These are phyloP conservation scores for Corymbia citriodora DNA, from an alignment of 441 rosid species.

Conservation along the genomic window DNA sequence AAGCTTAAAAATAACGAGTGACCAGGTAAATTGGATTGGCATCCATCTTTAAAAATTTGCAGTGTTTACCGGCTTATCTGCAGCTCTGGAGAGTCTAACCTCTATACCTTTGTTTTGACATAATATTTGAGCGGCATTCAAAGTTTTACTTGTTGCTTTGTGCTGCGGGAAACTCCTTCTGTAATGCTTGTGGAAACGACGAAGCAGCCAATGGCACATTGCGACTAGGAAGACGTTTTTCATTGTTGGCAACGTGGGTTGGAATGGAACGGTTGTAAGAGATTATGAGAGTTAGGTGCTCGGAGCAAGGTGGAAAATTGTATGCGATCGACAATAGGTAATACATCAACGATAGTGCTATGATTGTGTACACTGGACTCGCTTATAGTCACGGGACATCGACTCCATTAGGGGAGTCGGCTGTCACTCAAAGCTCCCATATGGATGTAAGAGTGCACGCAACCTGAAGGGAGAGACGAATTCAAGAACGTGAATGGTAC, in stretches of 20 bases:
- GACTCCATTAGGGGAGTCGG: no score
- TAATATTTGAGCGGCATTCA: neutral
- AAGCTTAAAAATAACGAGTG: no score
- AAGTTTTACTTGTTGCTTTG: no score
- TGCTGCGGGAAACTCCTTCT: conserved; percentile 65
- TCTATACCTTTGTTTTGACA: neutral
- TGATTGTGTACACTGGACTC: neutral
- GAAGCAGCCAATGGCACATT: conserved; percentile 94
- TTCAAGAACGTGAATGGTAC: no score
- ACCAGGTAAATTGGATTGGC: no score
- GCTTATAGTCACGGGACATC: no score
- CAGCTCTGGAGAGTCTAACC: no score
- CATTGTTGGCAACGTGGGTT: conserved; percentile 70
- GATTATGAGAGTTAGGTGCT: conserved; percentile 95
- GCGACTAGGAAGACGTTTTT: conserved; percentile 78
- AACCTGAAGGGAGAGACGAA: no score
- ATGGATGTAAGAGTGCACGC: no score
- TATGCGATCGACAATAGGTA: conserved; percentile 91
- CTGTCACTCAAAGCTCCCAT: no score
- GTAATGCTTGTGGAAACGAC: conserved; percentile 97
- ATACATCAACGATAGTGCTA: conserved; percentile 86
- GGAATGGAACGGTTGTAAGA: conserved; percentile 51
- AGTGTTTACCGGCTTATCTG: no score
- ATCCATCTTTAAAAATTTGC: no score
- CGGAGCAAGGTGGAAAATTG: conserved; percentile 70